Evolutionary conservation across 2,329 filamentous ascomycete genomes (phyloP).

Genomic region (Neofusicoccum cordaticola): DNA sequence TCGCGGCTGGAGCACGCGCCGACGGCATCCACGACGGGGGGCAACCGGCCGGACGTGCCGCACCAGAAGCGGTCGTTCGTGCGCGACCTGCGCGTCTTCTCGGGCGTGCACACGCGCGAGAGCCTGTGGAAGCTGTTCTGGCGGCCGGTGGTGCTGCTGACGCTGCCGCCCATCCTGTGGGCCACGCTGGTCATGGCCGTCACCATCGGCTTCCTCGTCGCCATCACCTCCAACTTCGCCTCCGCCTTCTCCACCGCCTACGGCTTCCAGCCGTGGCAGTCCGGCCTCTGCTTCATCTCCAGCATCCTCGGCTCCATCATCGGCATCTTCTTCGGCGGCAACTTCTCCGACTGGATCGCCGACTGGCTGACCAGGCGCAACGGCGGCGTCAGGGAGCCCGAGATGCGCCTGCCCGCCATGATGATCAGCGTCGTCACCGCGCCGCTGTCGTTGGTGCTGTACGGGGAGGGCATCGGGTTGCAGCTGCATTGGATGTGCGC

Average conservation of each 20-base stretch:
- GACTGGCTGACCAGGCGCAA: slow-evolving; percentile 28
- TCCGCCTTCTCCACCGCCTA: slow-evolving; percentile 27
- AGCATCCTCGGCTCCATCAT: slow-evolving; percentile 49
- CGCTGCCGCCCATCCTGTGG: slow-evolving; percentile 55
- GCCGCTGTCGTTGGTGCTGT: slow-evolving; percentile 30
- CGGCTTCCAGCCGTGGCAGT: slow-evolving; percentile 32
- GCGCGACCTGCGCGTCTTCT: slow-evolving; percentile 40
- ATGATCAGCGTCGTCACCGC: slow-evolving; percentile 26
- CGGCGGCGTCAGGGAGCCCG: slow-evolving; percentile 32
- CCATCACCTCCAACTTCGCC: slow-evolving; percentile 32
- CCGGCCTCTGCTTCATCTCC: slow-evolving; percentile 52
- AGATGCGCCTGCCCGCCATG: slow-evolving; percentile 35
- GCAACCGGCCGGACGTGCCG: background rate
- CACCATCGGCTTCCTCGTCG: slow-evolving; percentile 54
- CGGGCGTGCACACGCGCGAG: slow-evolving; percentile 46
- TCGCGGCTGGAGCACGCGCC: slow-evolving; percentile 11
- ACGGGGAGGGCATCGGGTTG: slow-evolving; percentile 31
- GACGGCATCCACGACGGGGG: slow-evolving; percentile 7
- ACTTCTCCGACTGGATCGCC: slow-evolving; percentile 33
- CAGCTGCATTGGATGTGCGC: slow-evolving; percentile 52
- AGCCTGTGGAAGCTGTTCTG: slow-evolving; percentile 48
- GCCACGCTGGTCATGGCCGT: slow-evolving; percentile 54
- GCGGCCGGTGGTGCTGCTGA: slow-evolving; percentile 51
- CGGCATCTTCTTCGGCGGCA: slow-evolving; percentile 52
- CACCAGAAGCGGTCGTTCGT: background rate